Evolutionary conservation across 2,329 filamentous ascomycete species (phyloP).

Genomic region (Talaromyces sp.): DNA sequence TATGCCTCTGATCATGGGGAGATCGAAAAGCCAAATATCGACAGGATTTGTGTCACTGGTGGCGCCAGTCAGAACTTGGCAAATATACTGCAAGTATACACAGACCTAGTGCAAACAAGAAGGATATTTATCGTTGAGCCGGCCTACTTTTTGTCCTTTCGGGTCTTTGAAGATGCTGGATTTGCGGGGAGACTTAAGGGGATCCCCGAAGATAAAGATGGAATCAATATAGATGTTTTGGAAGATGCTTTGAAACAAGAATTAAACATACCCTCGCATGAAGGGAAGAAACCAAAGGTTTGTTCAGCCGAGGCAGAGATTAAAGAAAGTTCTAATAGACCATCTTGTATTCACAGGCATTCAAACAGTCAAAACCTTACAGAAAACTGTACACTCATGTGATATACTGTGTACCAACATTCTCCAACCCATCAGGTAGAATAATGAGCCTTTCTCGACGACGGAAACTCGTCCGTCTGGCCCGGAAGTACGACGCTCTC

Average conservation of each 20-base stretch:
- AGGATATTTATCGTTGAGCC: background rate
- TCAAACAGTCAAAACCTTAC: background rate
- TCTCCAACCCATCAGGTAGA: constrained; percentile 2
- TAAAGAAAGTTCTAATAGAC: background rate
- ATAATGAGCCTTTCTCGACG: constrained; percentile 40
- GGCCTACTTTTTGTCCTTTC: background rate
- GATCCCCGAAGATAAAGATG: constrained; percentile 1
- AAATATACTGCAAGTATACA: background rate
- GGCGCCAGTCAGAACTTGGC: constrained; percentile 2
- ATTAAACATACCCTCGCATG: background rate
- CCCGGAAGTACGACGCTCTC: constrained; percentile 68
- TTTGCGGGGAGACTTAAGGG: constrained; percentile 1
- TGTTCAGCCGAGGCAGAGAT: background rate
- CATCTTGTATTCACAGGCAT: background rate
- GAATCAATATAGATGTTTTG: background rate
- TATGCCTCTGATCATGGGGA: background rate
- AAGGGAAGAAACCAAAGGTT: background rate
- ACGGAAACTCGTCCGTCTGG: constrained; percentile 60
- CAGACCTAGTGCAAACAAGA: background rate
- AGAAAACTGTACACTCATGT: constrained; percentile 1
- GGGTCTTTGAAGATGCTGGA: constrained; percentile 1
- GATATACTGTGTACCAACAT: constrained; percentile 2
- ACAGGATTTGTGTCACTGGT: constrained; percentile 2
- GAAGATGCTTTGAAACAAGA: background rate
- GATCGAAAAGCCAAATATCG: background rate